Base-by-base conservation (phyloP, 495 filamentous ascomycete species). In the Cercophora scortea region DNA sequence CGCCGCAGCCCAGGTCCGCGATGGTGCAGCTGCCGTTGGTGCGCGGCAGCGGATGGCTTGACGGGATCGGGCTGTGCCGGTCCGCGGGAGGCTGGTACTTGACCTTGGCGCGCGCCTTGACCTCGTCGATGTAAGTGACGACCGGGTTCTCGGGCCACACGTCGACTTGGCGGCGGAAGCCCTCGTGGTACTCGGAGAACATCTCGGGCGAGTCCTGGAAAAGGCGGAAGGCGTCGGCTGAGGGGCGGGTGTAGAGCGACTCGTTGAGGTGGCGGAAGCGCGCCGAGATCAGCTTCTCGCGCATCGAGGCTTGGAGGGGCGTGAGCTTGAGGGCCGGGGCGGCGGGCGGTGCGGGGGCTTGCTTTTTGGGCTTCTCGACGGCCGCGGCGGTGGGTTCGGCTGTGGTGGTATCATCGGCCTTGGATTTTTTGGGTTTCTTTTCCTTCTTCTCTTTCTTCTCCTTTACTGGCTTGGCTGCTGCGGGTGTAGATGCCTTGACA, bases 201-300 rank as follows among this genome's bases (percentile, higher is more conserved):
- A 96, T 86, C 55, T 93, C 88, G 0, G 93, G 93, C 53, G 85
- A 87, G 8, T 83, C 67, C 40, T 76, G 66, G 74, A 97, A 97
- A 39, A 96, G 79, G 51, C 79, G 65, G 51, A 92, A 80, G 13
- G 91, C 84, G 45, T 90, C 79, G 42, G 72, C 67, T 1, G 93
- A 98, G 13, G 90, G 86, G 6, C 86, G 89, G 10, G 91, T 96
- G 69, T 97, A 96, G 19, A 97, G 86, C 4, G 87, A 90, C 71
- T 98, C 84, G 72, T 98, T 98, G 54, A 98, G 81, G 66, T 96
- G 89, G 58, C 93, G 90, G 80, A 98, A 98, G 53, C 93, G 92
- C 12, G 93, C 90, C 6, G 88, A 90, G 51, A 90, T 78, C 50
- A 98, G 83, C 70, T 97, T 97, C 55, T 88, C 81, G 51, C 86